A percentile compares a stretch with the other conserved stretches of the same genome.
Evolutionary conservation across 495 filamentous ascomycete species (phyloP).

Genomic region (Xylona heveae): DNA sequence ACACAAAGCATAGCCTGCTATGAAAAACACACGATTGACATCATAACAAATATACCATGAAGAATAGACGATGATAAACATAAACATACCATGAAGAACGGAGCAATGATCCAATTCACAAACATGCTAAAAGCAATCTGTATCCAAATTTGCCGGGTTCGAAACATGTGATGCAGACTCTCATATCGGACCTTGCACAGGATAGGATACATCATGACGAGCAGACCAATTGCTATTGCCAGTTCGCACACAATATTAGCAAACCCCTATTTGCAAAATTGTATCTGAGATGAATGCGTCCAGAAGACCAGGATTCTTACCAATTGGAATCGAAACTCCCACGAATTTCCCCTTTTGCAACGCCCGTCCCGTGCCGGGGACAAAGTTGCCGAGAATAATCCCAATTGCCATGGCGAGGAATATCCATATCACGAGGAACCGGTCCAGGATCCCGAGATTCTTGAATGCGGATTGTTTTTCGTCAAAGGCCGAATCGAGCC

Average conservation of each 20-base stretch:
- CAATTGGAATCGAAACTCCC: conserved; percentile 58
- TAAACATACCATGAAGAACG: conserved; percentile 58
- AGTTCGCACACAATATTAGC: conserved; percentile 1
- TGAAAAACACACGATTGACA: too few species aligned
- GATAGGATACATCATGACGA: conserved; percentile 94
- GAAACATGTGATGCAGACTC: conserved; percentile 47
- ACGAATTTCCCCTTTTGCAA: conserved; percentile 53
- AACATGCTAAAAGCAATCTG: conserved; percentile 63
- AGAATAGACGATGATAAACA: neutral
- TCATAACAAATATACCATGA: too few species aligned
- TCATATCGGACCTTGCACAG: conserved; percentile 85
- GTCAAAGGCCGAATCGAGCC: too few species aligned
- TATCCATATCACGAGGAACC: conserved; percentile 69
- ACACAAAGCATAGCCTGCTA: too few species aligned
- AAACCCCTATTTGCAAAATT: too few species aligned
- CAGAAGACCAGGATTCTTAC: too few species aligned
- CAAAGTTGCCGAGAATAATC: conserved; percentile 63
- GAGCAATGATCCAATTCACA: conserved; percentile 80
- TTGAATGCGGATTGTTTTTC: conserved; percentile 23
- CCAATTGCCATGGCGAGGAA: conserved; percentile 67
- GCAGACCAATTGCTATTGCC: conserved; percentile 44
- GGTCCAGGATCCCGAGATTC: conserved; percentile 45
- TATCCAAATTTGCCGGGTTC: conserved; percentile 41
- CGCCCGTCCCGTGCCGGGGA: conserved; percentile 32
- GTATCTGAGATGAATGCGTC: too few species aligned